A percentile compares a stretch with the other conserved stretches of the same genome.
phyloP scores from a whole-genome alignment of 2,329 filamentous ascomycete genomes.

The Sphaceloma murrayae region DNA sequence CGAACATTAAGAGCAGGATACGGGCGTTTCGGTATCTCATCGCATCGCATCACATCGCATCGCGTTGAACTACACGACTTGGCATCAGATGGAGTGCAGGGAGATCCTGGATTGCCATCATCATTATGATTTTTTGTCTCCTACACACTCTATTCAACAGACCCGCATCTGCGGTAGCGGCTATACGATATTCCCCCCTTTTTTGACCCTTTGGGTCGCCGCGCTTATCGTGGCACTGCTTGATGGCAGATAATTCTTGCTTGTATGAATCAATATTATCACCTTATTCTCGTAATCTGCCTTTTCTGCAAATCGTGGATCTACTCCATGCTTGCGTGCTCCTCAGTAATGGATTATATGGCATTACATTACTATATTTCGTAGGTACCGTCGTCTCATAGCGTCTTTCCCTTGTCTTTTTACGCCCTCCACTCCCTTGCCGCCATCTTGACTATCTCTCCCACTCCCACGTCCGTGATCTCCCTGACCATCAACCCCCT shows the following conservation, averaged over 20 bases:
- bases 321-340: not conserved
- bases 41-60: no score
- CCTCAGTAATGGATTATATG: not conserved
- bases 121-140: no score
- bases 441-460: not conserved
- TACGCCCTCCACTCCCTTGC: constrained; percentile 17
- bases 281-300: not conserved
- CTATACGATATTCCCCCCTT: not conserved
- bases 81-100: no score
- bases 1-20: no score
- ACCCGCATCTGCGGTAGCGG: not conserved
- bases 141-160: no score
- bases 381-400: constrained; percentile 26
- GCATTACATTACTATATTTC: constrained; percentile 11
- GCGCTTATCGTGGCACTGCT: not conserved
- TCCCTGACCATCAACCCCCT: not conserved
- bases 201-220: not conserved
- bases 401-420: no score
- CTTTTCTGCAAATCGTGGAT: not conserved
- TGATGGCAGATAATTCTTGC: not conserved
- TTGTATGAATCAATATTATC: not conserved
- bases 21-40: no score
- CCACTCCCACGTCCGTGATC: not conserved
- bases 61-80: no score
- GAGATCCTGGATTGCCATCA: no score